Percentiles rank a stretch among this genome's conserved stretches.
phyloP scores from a whole-genome alignment of 1,284 basidiomycete genomes.

The Pseudozyma thailandica region DNA sequence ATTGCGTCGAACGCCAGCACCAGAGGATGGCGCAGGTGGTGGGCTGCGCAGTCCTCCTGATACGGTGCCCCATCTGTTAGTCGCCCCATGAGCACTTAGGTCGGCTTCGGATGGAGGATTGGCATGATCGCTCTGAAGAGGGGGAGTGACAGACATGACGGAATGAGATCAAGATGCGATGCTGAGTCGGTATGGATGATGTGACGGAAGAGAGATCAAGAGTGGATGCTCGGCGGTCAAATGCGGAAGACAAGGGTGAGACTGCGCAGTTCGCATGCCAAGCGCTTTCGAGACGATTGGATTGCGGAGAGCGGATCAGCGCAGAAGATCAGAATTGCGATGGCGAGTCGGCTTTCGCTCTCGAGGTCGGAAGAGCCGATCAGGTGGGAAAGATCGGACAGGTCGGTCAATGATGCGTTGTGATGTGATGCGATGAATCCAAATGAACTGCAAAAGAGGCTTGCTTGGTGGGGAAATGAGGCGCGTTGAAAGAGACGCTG shows the following conservation, averaged over 20 bases:
- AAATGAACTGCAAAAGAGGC: neutral
- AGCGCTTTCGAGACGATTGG: neutral
- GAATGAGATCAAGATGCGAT: neutral
- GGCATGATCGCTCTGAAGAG: conserved; percentile 2
- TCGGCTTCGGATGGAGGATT: conserved; percentile 7
- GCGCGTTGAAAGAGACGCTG: no score
- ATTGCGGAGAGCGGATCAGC: neutral
- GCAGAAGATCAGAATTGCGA: neutral
- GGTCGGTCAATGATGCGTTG: neutral
- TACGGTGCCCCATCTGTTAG: conserved; percentile 41
- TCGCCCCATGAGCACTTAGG: conserved; percentile 6
- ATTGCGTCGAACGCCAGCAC: conserved; percentile 42
- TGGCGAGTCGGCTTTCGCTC: no score
- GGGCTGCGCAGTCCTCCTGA: conserved; percentile 40
- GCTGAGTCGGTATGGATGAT: neutral
- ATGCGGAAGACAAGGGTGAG: neutral
- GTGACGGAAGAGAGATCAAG: neutral
- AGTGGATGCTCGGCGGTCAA: neutral
- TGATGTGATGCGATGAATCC: neutral
- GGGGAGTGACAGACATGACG: conserved; percentile 33
- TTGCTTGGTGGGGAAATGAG: neutral
- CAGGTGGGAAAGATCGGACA: neutral
- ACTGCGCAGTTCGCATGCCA: neutral
- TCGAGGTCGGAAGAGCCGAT: neutral
- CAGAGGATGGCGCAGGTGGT: conserved; percentile 44